A percentile compares a stretch with the other conserved stretches of the same genome.
Evolutionary conservation across 805 yeast genomes (phyloP).

Genomic region (Starmera pachycereana): DNA sequence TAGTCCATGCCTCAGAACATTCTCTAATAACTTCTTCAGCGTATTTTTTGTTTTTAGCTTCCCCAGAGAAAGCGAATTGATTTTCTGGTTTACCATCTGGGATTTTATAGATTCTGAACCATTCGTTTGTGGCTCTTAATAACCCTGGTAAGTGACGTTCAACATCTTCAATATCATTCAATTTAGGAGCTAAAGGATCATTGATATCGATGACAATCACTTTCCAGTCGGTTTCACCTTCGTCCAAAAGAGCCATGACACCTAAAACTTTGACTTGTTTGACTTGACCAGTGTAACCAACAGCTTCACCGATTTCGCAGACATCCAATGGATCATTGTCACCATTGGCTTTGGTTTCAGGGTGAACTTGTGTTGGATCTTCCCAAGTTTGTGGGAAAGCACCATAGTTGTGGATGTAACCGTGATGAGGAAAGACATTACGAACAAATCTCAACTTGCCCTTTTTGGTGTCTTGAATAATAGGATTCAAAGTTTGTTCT

Average conservation of each 20-base stretch:
- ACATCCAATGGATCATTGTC: constrained; percentile 85
- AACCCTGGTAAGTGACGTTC: constrained; percentile 85
- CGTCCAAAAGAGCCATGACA: constrained; percentile 88
- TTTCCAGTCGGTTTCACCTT: constrained; percentile 88
- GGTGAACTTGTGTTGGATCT: constrained; percentile 56
- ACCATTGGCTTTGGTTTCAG: constrained; percentile 37
- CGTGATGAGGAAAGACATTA: constrained; percentile 98
- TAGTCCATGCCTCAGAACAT: constrained; percentile 78
- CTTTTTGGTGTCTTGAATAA: constrained; percentile 94
- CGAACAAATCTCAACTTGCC: constrained; percentile 93
- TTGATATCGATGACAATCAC: constrained; percentile 73
- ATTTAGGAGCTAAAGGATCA: constrained; percentile 40
- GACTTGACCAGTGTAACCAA: constrained; percentile 61
- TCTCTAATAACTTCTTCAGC: constrained; percentile 79
- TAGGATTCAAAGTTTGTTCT: constrained; percentile 80
- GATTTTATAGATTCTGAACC: constrained; percentile 97
- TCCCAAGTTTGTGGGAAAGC: constrained; percentile 96
- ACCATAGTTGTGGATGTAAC: constrained; percentile 95
- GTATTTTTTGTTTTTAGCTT: constrained; percentile 77
- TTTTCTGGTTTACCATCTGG: constrained; percentile 98
- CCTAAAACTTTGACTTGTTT: constrained; percentile 90
- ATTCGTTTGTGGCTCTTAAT: constrained; percentile 86
- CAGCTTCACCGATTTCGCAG: constrained; percentile 67
- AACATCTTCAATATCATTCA: constrained; percentile 87
- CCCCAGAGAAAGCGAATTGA: constrained; percentile 94